phyloP scores from a whole-genome alignment of 2,329 filamentous ascomycete genomes.

The Pestalotiopsis sp. region DNA sequence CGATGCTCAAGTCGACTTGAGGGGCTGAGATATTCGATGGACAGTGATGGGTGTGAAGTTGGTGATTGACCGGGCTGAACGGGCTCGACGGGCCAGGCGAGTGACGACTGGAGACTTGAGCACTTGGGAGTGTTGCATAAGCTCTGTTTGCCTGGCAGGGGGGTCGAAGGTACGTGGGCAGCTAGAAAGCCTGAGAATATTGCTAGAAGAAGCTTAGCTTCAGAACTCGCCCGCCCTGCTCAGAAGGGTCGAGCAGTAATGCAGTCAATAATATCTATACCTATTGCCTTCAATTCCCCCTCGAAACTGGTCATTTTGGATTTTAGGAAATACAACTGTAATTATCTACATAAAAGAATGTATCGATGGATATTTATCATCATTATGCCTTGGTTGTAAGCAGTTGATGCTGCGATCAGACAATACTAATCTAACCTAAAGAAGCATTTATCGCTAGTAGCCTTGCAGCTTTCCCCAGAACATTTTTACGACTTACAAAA shows the following conservation, averaged over 20 bases:
- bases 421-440: not conserved
- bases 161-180: not conserved
- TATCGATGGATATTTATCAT: not conserved
- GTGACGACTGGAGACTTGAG: not conserved
- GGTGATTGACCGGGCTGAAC: slow-evolving; percentile 7
- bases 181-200: not conserved
- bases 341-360: not conserved
- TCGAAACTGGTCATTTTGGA: not conserved
- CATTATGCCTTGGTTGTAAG: not conserved
- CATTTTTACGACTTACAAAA: slow-evolving; percentile 23
- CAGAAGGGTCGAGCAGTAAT: not conserved
- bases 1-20: not conserved
- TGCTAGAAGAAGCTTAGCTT: slow-evolving; percentile 2
- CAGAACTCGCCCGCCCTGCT: not conserved
- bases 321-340: no score
- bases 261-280: not conserved
- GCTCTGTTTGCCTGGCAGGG: slow-evolving; percentile 13
- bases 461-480: slow-evolving; percentile 31
- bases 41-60: not conserved
- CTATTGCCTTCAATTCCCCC: not conserved
- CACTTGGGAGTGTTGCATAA: slow-evolving; percentile 10
- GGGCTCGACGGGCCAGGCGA: not conserved
- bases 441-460: slow-evolving; percentile 14
- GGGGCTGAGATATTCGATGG: not conserved
- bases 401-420: no score